These are phyloP conservation scores for Ogataea henricii DNA, from an alignment of 805 yeast genomes.

Conservation along the genomic window DNA sequence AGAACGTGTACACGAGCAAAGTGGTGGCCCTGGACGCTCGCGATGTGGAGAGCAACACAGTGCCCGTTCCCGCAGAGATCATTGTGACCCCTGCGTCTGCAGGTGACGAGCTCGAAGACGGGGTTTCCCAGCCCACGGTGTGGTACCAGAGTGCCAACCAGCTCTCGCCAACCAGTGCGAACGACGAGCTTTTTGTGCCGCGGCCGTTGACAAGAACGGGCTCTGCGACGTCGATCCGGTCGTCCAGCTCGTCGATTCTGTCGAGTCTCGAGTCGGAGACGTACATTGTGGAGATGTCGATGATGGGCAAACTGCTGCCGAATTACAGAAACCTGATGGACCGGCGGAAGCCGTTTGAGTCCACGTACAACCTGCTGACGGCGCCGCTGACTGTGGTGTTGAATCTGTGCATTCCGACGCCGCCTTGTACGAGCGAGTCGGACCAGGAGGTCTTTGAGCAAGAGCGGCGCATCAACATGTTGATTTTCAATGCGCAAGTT, in stretches of 20 bases:
- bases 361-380: slow-evolving; percentile 25
- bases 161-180: not conserved
- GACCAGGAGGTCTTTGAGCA: slow-evolving; percentile 11
- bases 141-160: not conserved
- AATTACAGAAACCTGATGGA: slow-evolving; percentile 10
- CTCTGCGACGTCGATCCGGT: slow-evolving; percentile 12
- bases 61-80: slow-evolving; percentile 14
- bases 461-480: slow-evolving; percentile 24
- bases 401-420: slow-evolving; percentile 32
- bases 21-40: not conserved
- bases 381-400: slow-evolving; percentile 29
- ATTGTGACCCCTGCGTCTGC: slow-evolving; percentile 16
- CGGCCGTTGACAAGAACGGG: slow-evolving; percentile 7
- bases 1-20: slow-evolving; percentile 7
- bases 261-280: slow-evolving; percentile 11
- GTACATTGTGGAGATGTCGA: slow-evolving; percentile 6
- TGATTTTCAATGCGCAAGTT: slow-evolving; percentile 34
- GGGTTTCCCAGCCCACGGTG: not conserved
- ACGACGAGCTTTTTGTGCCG: slow-evolving; percentile 8
- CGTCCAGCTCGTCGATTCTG: slow-evolving; percentile 17
- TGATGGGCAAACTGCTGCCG: slow-evolving; percentile 20
- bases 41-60: slow-evolving; percentile 3
- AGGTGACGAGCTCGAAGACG: slow-evolving; percentile 4
- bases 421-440: slow-evolving; percentile 14
- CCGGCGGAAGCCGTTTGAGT: slow-evolving; percentile 23